Evolutionary conservation across 179 eudicot genomes (phyloP).

Genomic region (Gypsophila paniculata): DNA sequence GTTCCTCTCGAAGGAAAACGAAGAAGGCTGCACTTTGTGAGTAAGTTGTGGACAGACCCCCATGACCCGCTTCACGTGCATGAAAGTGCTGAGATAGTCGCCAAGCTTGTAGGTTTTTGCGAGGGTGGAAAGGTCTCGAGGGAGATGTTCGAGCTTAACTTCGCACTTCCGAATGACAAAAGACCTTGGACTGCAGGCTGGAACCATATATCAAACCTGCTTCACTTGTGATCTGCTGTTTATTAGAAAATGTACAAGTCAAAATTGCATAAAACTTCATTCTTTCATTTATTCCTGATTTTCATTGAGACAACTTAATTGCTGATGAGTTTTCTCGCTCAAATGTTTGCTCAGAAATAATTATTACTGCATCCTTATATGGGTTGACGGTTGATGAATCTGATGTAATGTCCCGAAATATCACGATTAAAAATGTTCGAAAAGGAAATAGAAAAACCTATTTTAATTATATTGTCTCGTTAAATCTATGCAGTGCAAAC

Average conservation of each 20-base stretch:
- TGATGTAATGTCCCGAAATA: too few relatives aligned
- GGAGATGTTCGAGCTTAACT: conserved; percentile 95
- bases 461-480: too few relatives aligned
- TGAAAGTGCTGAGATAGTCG: conserved; percentile 88
- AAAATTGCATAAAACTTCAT: background rate
- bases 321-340: too few relatives aligned
- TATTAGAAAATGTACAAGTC: conserved; percentile 13
- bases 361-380: too few relatives aligned
- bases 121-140: conserved; percentile 71
- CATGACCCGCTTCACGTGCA: conserved; percentile 55
- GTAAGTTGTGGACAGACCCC: conserved; percentile 82
- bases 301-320: too few relatives aligned
- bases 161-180: conserved; percentile 68
- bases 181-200: conserved; percentile 47
- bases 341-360: too few relatives aligned
- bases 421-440: too few relatives aligned
- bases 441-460: too few relatives aligned
- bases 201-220: conserved; percentile 42
- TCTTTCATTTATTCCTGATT: too few relatives aligned
- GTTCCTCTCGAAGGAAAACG: conserved; percentile 84
- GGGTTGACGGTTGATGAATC: too few relatives aligned
- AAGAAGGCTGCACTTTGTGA: conserved; percentile 67
- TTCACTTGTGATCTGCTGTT: conserved; percentile 27
- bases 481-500: too few relatives aligned
- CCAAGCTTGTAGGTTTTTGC: conserved; percentile 75